Conservation (phyloP, 331 rosid species). For the Ulmus americana region DNA sequence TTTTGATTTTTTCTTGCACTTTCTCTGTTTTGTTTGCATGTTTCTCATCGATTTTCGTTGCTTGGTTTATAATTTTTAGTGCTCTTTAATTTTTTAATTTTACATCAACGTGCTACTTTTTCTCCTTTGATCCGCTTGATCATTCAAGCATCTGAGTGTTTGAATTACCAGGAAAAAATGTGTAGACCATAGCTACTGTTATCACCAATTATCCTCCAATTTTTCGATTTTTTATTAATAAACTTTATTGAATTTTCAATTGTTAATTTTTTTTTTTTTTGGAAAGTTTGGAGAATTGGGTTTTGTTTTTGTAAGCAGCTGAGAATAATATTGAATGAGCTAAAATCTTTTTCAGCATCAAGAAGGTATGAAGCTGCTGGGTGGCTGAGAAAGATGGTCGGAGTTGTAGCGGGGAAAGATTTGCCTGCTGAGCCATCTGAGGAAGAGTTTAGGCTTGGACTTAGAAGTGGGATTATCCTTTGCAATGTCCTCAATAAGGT, state of each 20-base stretch:
- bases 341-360: conserved; percentile 39
- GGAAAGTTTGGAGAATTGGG: too few species aligned
- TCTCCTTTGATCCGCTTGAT: not conserved
- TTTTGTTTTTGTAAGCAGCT: too few species aligned
- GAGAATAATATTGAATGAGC: too few species aligned
- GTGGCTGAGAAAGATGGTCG: conserved; percentile 88
- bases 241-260: not conserved
- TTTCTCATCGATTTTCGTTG: not conserved
- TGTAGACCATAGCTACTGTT: not conserved
- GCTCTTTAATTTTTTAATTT: not conserved
- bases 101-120: not conserved
- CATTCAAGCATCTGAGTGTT: not conserved
- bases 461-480: conserved; percentile 91
- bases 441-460: conserved; percentile 92
- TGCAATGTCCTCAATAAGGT: conserved; percentile 86
- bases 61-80: not conserved
- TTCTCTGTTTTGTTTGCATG: not conserved
- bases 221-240: not conserved
- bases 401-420: conserved; percentile 89
- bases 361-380: conserved; percentile 94
- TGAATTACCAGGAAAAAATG: not conserved
- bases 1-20: not conserved
- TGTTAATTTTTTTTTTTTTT: too few species aligned
- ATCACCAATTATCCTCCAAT: not conserved
- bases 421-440: conserved; percentile 96